Conservation (phyloP, 75 land plant genomes). For the Larix kaempferi region DNA sequence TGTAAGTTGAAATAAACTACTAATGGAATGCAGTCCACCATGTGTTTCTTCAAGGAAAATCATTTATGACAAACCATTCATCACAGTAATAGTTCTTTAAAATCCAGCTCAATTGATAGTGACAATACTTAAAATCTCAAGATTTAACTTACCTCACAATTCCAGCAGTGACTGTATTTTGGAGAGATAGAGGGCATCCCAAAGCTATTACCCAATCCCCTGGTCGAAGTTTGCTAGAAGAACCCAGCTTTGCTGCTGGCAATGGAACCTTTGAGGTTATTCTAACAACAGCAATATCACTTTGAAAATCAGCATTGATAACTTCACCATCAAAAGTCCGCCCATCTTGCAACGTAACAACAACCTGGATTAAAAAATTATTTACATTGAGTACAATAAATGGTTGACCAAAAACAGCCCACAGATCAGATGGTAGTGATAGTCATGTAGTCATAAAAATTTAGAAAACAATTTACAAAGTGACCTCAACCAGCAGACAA, state of each 20-base stretch:
- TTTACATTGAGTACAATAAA: neutral
- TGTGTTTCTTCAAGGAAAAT: neutral
- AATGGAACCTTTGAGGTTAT: slow-evolving; percentile 74
- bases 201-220: slow-evolving; percentile 94
- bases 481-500: neutral
- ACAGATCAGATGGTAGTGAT: neutral
- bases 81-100: neutral
- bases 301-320: slow-evolving; percentile 66
- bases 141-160: slow-evolving; percentile 65
- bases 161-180: slow-evolving; percentile 90
- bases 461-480: neutral
- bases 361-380: slow-evolving; percentile 44
- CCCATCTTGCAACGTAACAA: slow-evolving; percentile 96
- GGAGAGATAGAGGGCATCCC: slow-evolving; percentile 93
- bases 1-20: neutral
- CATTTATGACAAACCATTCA: neutral
- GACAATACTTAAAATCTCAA: neutral
- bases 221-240: slow-evolving; percentile 78
- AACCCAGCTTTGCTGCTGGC: slow-evolving; percentile 82
- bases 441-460: neutral
- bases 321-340: slow-evolving; percentile 81
- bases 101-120: neutral
- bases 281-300: slow-evolving; percentile 89
- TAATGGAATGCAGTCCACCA: neutral
- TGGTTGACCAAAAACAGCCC: neutral